Evolutionary conservation across 2,329 filamentous ascomycete genomes (phyloP).

Genomic region (Emergomyces pasteurianus): DNA sequence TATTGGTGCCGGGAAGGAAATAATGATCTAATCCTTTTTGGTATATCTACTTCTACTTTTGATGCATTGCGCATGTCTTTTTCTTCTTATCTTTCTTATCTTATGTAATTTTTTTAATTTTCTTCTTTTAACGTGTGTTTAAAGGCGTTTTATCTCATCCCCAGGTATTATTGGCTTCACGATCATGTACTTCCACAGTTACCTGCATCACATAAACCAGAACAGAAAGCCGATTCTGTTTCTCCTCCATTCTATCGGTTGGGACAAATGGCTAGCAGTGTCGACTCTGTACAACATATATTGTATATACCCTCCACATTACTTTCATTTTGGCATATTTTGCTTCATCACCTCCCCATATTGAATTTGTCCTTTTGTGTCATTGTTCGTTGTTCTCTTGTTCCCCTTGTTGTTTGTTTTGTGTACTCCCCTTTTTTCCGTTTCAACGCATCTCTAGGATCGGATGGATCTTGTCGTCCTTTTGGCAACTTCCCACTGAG

Average conservation of each 20-base stretch:
- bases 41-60: not conserved
- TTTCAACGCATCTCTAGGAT: not conserved
- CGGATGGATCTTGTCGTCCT: not conserved
- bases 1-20: constrained; percentile 31
- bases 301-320: not conserved
- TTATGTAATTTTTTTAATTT: not conserved
- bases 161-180: not conserved
- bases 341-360: not conserved
- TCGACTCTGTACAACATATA: not conserved
- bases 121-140: not conserved
- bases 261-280: not conserved
- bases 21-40: not conserved
- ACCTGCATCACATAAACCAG: not conserved
- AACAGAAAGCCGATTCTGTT: not conserved
- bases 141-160: not conserved
- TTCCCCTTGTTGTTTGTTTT: not conserved
- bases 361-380: not conserved
- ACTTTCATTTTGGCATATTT: not conserved
- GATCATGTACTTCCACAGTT: not conserved
- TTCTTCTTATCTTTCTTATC: not conserved
- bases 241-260: not conserved
- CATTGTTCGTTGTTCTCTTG: not conserved
- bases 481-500: not conserved
- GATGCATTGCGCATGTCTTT: not conserved
- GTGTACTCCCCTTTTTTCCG: not conserved